phyloP scores from a whole-genome alignment of 1,139 yeast species.

The Geotrichum cucujoidarum region DNA sequence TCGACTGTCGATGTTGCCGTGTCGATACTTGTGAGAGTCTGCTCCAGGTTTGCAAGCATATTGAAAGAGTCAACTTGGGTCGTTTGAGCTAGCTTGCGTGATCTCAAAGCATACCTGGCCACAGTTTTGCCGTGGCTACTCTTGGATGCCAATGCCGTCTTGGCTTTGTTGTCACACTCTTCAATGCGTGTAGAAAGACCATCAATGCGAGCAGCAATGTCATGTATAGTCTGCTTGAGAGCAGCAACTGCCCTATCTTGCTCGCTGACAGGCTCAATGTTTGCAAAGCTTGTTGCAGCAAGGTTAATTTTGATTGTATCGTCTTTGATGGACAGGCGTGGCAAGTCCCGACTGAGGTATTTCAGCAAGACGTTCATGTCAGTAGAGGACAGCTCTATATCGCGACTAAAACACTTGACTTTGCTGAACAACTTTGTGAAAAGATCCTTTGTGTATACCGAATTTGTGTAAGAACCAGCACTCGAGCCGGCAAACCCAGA shows the following conservation, averaged over 20 bases:
- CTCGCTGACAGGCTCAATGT: conserved; percentile 25
- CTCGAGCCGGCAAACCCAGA: conserved; percentile 6
- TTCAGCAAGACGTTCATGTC: conserved; percentile 32
- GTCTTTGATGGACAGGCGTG: conserved; percentile 22
- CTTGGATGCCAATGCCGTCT: conserved; percentile 25
- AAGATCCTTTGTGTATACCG: conserved; percentile 28
- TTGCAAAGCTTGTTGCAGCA: conserved; percentile 6
- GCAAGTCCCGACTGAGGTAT: conserved; percentile 31
- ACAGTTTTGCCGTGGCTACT: conserved; percentile 25
- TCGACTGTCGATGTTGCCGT: conserved; percentile 29
- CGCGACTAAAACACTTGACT: not conserved
- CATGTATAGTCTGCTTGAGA: conserved; percentile 29
- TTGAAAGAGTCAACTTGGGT: conserved; percentile 30
- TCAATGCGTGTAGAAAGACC: conserved; percentile 26
- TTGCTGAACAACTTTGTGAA: conserved; percentile 17
- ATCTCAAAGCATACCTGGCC: conserved; percentile 33
- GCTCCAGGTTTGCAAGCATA: conserved; percentile 35
- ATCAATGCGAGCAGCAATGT: conserved; percentile 29
- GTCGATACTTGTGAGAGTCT: conserved; percentile 32
- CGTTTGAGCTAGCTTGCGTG: conserved; percentile 29
- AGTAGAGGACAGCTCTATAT: conserved; percentile 4
- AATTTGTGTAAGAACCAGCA: conserved; percentile 25
- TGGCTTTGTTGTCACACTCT: conserved; percentile 27
- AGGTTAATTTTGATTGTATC: conserved; percentile 25
- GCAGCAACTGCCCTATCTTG: conserved; percentile 34